phyloP scores from a whole-genome alignment of 192 early-diverging fungal genomes.

The Linnemannia exigua region DNA sequence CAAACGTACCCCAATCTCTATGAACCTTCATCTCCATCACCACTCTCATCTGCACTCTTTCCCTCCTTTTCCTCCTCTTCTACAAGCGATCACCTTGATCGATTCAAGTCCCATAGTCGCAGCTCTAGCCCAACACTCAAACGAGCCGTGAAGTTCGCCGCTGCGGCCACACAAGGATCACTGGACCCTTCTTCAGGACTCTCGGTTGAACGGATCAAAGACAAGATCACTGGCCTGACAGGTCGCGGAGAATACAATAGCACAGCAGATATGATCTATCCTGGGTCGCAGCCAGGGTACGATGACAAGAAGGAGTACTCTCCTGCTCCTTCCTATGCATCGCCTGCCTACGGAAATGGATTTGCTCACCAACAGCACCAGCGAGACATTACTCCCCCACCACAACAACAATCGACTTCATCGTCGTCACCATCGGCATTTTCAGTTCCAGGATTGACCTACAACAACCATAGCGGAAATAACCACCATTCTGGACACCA shows the following conservation, averaged over 20 bases:
- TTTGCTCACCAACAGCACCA: slow-evolving; percentile 8
- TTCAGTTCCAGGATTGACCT: not conserved
- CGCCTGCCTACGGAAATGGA: not conserved
- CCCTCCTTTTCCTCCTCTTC: slow-evolving; percentile 11
- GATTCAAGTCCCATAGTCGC: slow-evolving; percentile 19
- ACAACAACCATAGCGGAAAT: not conserved
- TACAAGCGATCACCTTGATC: slow-evolving; percentile 16
- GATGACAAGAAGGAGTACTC: slow-evolving; percentile 39
- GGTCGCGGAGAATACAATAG: slow-evolving; percentile 21
- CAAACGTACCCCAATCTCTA: slow-evolving; percentile 28
- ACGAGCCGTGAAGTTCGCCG: slow-evolving; percentile 33
- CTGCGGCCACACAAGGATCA: slow-evolving; percentile 22
- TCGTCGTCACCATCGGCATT: not conserved
- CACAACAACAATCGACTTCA: not conserved
- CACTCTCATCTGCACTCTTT: slow-evolving; percentile 36
- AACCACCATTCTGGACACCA: not conserved
- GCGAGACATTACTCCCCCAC: slow-evolving; percentile 23
- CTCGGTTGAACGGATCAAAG: slow-evolving; percentile 3
- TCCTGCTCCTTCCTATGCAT: not conserved
- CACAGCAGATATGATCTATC: slow-evolving; percentile 20
- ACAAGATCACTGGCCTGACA: slow-evolving; percentile 11
- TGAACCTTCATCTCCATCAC: slow-evolving; percentile 41
- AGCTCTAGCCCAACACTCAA: slow-evolving; percentile 49
- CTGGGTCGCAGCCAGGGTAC: slow-evolving; percentile 23
- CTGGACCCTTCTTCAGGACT: slow-evolving; percentile 5